Evolutionary conservation across 805 yeast genomes (phyloP).

Genomic region (Schizosaccharomyces octosporus): DNA sequence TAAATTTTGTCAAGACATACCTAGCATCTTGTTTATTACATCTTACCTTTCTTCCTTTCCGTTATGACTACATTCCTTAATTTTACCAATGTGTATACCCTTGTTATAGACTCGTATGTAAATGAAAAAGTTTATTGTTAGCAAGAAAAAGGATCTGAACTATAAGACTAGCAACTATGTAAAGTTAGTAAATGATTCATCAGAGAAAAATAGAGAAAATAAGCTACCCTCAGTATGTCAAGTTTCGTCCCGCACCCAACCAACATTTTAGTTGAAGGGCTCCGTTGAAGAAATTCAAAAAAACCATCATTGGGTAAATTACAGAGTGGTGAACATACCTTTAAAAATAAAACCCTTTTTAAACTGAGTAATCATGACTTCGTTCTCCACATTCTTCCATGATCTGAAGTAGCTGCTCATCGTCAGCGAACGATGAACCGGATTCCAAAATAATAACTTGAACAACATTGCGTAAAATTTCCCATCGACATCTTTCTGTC

Average conservation of each 20-base stretch:
- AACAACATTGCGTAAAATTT: background rate
- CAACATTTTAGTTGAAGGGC: background rate
- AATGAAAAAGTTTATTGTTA: no score
- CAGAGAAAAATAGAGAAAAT: background rate
- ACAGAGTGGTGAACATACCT: background rate
- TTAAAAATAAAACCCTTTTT: background rate
- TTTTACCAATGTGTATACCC: no score
- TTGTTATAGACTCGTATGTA: no score
- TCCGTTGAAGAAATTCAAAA: slow-evolving; percentile 1
- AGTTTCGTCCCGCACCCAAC: background rate
- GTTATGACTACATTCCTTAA: no score
- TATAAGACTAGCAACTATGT: no score
- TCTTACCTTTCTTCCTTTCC: no score
- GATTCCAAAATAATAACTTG: background rate
- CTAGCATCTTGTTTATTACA: no score
- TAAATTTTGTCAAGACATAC: no score
- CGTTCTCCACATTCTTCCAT: background rate
- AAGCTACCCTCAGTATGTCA: background rate
- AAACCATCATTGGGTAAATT: background rate
- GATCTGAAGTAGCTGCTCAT: background rate
- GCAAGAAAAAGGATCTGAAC: no score
- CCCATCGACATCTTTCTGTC: background rate
- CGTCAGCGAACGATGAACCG: background rate
- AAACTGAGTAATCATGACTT: background rate
- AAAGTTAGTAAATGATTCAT: background rate